These are phyloP conservation scores for Fusarium burgessii DNA, from an alignment of 2,329 filamentous ascomycete genomes.

Conservation along the genomic window DNA sequence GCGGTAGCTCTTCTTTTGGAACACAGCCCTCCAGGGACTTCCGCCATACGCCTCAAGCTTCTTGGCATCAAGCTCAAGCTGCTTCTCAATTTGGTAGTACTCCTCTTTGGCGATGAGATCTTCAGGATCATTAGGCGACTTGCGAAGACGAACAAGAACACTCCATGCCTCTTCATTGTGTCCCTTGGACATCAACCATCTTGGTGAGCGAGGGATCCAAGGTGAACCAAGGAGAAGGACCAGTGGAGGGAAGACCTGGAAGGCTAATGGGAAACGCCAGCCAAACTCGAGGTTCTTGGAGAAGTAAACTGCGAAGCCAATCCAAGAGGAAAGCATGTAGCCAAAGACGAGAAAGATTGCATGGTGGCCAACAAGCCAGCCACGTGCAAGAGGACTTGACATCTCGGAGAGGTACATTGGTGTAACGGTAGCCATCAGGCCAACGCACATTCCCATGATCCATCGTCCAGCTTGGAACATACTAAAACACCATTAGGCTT, in stretches of 20 bases:
- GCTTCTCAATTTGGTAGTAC: constrained; percentile 60
- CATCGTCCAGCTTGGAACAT: constrained; percentile 58
- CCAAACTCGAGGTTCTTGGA: constrained; percentile 50
- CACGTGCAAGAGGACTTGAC: constrained; percentile 56
- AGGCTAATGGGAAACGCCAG: constrained; percentile 58
- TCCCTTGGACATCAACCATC: constrained; percentile 63
- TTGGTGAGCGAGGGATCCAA: constrained; percentile 57
- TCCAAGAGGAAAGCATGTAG: constrained; percentile 56
- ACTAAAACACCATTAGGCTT: constrained; percentile 4
- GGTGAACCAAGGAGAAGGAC: constrained; percentile 52
- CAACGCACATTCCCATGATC: constrained; percentile 58
- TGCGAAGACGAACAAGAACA: constrained; percentile 54
- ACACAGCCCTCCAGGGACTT: constrained; percentile 58
- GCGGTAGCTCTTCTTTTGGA: constrained; percentile 60
- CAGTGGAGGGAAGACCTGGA: constrained; percentile 56
- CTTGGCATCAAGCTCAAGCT: constrained; percentile 57
- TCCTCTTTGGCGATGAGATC: constrained; percentile 59
- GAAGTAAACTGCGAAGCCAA: constrained; percentile 53
- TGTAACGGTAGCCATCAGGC: constrained; percentile 53
- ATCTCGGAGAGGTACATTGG: constrained; percentile 52
- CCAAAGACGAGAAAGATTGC: constrained; percentile 61
- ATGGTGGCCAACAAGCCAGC: constrained; percentile 62
- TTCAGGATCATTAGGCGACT: constrained; percentile 46
- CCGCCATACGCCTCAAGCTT: constrained; percentile 55
- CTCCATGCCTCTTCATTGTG: constrained; percentile 58